phyloP scores from a whole-genome alignment of 305 asterid genomes.

The Fraxinus sp. region DNA sequence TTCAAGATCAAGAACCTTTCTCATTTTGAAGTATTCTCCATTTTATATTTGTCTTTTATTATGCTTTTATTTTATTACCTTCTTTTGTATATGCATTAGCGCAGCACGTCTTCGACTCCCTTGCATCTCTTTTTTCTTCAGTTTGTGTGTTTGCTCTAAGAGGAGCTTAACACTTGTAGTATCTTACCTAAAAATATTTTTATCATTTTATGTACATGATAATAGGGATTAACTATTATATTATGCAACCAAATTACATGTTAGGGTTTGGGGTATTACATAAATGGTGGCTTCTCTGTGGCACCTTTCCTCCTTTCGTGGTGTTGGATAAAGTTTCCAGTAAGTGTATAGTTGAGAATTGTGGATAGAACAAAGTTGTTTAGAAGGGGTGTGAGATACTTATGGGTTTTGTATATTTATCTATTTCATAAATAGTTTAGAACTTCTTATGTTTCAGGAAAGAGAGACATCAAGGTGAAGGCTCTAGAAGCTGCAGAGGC shows the following conservation, averaged over 20 bases:
- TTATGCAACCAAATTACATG: neutral
- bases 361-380: neutral
- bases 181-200: conserved; percentile 5
- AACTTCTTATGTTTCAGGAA: conserved; percentile 49
- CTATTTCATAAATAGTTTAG: conserved; percentile 13
- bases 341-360: conserved; percentile 14
- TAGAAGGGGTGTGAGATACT: neutral
- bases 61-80: conserved; percentile 11
- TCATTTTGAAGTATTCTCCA: conserved; percentile 13
- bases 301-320: neutral
- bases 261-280: conserved; percentile 17
- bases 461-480: conserved; percentile 89
- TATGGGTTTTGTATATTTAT: neutral
- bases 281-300: conserved; percentile 8
- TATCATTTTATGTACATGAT: conserved; percentile 1
- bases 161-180: conserved; percentile 4
- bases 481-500: conserved; percentile 96
- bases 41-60: conserved; percentile 7
- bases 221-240: neutral
- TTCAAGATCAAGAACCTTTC: conserved; percentile 18
- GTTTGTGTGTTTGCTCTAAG: conserved; percentile 14
- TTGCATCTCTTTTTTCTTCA: conserved; percentile 7
- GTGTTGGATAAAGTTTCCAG: conserved; percentile 24
- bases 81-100: neutral
- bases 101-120: neutral